Evolutionary conservation across 2,329 filamentous ascomycete species (phyloP), one percentile per base, ranked within the genome.

Genomic region (Phaeosphaeriaceae sp.): DNA sequence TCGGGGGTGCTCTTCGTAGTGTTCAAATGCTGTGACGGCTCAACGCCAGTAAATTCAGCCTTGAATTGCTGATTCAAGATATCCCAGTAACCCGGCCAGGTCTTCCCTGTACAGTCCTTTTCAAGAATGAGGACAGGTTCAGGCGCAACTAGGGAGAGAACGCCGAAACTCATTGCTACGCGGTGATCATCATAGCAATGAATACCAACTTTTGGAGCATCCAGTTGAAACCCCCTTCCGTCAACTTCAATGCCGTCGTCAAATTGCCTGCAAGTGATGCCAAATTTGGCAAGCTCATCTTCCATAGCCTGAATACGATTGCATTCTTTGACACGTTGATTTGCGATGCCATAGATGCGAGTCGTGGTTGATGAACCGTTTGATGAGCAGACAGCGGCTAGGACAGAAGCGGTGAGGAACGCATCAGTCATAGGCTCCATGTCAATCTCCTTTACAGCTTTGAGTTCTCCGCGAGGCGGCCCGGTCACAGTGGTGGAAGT

Each of bases 371-470:
- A 81, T 7, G 74, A 71, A 42, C 76, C 77, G 42, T 86, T 86
- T 2, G 90, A 90, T 12, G 83, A 85, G 8, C 93, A 92, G 35
- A 96, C 90, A 29, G 94, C 94, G 20, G 92, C 94, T 38, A 99
- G 82, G 4, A 96, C 92, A 1, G 92, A 95, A 15, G 94, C 94
- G 4, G 92, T 97, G 43, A 99, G 81, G 80, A 99, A 99, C 40
- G 94, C 94, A 74, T 99, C 94, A 0, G 94, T 99, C 94, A 99
- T 99, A 1, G 93, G 89, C 73, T 97, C 94, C 94, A 99, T 99
- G 67, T 99, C 92, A 21, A 99, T 86, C 50, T 93, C 88, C 15
- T 86, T 77, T 11, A 99, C 78, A 0, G 90, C 87, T 61, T 86
- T 86, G 32, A 99, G 77, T 13, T 82, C 76, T 9, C 94, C 93